Evolutionary conservation across 345 rosid genomes (phyloP).

Genomic region (Rhodamnia rubescens): DNA sequence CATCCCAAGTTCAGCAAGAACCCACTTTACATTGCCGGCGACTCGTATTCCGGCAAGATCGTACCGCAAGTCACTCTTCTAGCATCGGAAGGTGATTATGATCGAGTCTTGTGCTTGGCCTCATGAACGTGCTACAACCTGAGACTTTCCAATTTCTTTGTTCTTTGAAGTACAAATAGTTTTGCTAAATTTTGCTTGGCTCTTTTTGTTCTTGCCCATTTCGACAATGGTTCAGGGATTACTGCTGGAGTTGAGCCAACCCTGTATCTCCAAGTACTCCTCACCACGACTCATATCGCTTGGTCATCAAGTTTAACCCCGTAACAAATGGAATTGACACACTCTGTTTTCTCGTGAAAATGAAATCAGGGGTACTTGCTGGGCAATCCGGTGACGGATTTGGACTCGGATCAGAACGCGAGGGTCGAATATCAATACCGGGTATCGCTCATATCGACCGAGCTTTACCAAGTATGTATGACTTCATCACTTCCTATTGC

Average conservation of each 20-base stretch:
- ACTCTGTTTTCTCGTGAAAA: neutral
- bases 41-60: slow-evolving; percentile 35
- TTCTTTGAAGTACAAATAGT: neutral
- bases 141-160: neutral
- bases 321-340: neutral
- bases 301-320: neutral
- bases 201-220: neutral
- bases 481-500: neutral
- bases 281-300: neutral
- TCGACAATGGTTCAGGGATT: slow-evolving; percentile 4
- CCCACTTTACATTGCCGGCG: slow-evolving; percentile 30
- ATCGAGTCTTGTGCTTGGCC: neutral
- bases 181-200: neutral
- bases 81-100: slow-evolving; percentile 1
- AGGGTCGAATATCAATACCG: slow-evolving; percentile 13
- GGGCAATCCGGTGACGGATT: slow-evolving; percentile 17
- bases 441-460: slow-evolving; percentile 12
- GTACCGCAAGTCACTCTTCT: slow-evolving; percentile 17
- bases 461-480: slow-evolving; percentile 14
- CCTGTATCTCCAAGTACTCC: slow-evolving; percentile 9
- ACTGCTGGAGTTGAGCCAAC: slow-evolving; percentile 3
- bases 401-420: slow-evolving; percentile 7
- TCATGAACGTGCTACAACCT: neutral
- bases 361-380: slow-evolving; percentile 17
- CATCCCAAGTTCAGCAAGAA: slow-evolving; percentile 16